These are phyloP conservation scores for Aphanomyces cochlioides DNA, from an alignment of 352 stramenopile species.

Conservation along the genomic window DNA sequence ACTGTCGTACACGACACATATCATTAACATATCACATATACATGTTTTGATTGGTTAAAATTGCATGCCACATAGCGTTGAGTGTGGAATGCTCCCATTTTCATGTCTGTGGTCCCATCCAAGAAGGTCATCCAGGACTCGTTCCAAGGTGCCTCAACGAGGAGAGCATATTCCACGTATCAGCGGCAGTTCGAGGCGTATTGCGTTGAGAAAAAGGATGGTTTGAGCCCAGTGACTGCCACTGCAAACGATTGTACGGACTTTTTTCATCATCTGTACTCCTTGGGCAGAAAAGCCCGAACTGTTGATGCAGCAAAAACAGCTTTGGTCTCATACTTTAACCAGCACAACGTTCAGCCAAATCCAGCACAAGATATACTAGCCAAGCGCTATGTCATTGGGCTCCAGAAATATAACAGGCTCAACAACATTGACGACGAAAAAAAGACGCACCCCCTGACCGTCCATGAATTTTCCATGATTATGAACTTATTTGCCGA, in stretches of 20 bases:
- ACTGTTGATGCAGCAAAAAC: slow-evolving; percentile 18
- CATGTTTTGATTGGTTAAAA: slow-evolving; percentile 9
- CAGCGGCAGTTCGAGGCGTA: slow-evolving; percentile 20
- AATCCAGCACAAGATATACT: slow-evolving; percentile 13
- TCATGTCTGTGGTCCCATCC: neutral
- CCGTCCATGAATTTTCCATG: slow-evolving; percentile 9
- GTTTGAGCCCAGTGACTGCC: neutral
- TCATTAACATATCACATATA: slow-evolving; percentile 3
- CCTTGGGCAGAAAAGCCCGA: neutral
- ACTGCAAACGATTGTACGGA: slow-evolving; percentile 2
- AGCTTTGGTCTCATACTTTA: slow-evolving; percentile 21
- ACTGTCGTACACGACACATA: slow-evolving; percentile 4
- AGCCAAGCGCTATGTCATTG: neutral
- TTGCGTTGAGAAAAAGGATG: neutral
- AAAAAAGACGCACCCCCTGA: slow-evolving; percentile 22
- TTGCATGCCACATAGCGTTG: neutral
- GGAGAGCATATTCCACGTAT: slow-evolving; percentile 10
- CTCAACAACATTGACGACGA: slow-evolving; percentile 12
- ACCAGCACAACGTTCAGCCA: neutral
- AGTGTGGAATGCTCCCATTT: neutral
- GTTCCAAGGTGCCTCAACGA: slow-evolving; percentile 13
- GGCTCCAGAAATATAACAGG: slow-evolving; percentile 7
- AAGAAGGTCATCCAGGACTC: slow-evolving; percentile 9
- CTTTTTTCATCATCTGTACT: slow-evolving; percentile 18
- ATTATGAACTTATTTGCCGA: neutral